Percentiles rank a stretch among this genome's conserved stretches.
Evolutionary conservation across 2,329 filamentous ascomycete species (phyloP).

Genomic region (Talaromyces sp.): DNA sequence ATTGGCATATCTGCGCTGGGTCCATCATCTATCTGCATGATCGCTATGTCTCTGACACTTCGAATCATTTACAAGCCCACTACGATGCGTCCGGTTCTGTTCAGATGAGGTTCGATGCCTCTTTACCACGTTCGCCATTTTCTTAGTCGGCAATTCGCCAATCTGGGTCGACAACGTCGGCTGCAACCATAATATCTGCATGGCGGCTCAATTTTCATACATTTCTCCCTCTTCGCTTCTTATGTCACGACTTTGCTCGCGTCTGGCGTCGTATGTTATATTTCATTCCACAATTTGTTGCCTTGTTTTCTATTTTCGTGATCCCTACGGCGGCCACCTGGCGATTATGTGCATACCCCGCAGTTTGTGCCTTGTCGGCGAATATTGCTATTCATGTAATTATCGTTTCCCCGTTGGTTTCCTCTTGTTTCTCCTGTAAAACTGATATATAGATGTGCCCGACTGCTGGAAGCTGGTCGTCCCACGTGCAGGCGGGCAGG

Average conservation of each 20-base stretch:
- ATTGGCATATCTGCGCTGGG: not conserved
- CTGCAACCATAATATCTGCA: conserved; percentile 3
- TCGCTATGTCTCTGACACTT: not conserved
- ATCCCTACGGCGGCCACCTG: not conserved
- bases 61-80: not conserved
- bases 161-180: not conserved
- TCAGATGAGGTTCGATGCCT: not conserved
- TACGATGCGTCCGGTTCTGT: not conserved
- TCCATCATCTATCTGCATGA: not conserved
- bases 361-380: not conserved
- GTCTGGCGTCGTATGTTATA: not conserved
- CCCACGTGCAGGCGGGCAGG: not conserved
- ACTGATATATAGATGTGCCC: not conserved
- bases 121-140: not conserved
- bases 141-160: not conserved
- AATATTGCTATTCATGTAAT: not conserved
- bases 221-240: not conserved
- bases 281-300: not conserved
- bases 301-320: not conserved
- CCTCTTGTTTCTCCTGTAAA: not conserved
- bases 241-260: not conserved
- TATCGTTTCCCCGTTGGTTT: not conserved
- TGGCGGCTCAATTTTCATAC: conserved; percentile 2
- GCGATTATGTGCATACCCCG: not conserved
- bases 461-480: not conserved